Evolutionary conservation across 179 eudicot species (phyloP).

Genomic region (Monotropa hypopitys): DNA sequence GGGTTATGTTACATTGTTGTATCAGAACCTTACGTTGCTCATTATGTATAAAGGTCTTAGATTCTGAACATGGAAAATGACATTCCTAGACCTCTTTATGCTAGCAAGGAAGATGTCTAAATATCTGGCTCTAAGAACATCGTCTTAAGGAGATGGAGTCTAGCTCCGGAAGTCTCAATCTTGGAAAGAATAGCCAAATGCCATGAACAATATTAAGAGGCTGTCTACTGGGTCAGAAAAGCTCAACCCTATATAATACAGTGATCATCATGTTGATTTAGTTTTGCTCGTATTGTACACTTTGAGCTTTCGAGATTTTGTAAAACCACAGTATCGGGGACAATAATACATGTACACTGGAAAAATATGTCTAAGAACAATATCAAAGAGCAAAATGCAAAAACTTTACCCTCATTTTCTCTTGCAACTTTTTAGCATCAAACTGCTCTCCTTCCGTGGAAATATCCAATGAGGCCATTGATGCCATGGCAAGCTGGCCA

Average conservation of each 20-base stretch:
- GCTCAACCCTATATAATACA: background rate
- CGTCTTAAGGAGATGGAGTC: background rate
- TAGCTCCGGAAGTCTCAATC: background rate
- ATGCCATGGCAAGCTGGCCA: slow-evolving; percentile 99
- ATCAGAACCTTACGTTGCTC: background rate
- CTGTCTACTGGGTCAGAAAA: background rate
- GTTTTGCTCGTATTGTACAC: no score
- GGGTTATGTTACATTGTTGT: no score
- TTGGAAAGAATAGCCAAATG: background rate
- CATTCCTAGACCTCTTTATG: background rate
- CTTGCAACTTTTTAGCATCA: slow-evolving; percentile 83
- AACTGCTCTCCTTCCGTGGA: slow-evolving; percentile 69
- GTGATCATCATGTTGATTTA: no score
- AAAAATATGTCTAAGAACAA: background rate
- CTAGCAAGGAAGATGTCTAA: background rate
- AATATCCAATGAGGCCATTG: slow-evolving; percentile 93
- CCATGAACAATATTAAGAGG: background rate
- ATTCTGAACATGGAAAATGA: background rate
- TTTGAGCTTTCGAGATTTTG: background rate
- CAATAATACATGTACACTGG: background rate
- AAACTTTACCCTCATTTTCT: slow-evolving; percentile 72
- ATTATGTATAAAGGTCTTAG: background rate
- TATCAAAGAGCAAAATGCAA: background rate
- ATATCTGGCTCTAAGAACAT: background rate
- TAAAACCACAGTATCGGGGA: background rate